Conservation (phyloP, 768 basidiomycete genomes). For the Collybia sp. region DNA sequence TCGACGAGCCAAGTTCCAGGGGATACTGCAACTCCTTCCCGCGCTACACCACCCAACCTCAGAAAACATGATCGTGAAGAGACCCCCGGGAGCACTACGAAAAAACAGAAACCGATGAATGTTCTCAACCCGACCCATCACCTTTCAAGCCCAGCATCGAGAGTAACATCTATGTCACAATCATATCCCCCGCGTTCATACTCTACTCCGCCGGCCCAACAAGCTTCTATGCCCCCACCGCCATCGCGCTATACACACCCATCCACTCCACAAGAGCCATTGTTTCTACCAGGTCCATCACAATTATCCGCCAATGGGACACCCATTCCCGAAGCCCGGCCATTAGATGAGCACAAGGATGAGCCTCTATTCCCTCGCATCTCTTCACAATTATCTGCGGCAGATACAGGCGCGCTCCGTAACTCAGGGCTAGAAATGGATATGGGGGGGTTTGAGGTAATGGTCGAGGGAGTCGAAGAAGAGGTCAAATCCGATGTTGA, state of each 20-base stretch:
- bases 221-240: slow-evolving; percentile 36
- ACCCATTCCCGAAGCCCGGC: slow-evolving; percentile 30
- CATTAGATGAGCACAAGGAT: too few species aligned
- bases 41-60: slow-evolving; percentile 17
- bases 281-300: slow-evolving; percentile 45
- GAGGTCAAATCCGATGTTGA: slow-evolving; percentile 40
- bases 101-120: slow-evolving; percentile 49
- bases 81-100: slow-evolving; percentile 32
- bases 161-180: too few species aligned
- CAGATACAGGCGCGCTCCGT: slow-evolving; percentile 46
- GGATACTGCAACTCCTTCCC: slow-evolving; percentile 19
- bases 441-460: slow-evolving; percentile 51
- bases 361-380: slow-evolving; percentile 33
- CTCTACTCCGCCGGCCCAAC: too few species aligned
- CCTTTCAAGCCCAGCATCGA: slow-evolving; percentile 3
- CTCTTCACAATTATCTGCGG: slow-evolving; percentile 57
- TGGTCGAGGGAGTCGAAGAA: slow-evolving; percentile 57
- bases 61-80: slow-evolving; percentile 44
- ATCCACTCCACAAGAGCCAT: slow-evolving; percentile 3
- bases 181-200: too few species aligned
- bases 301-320: slow-evolving; percentile 55
- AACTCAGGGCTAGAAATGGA: slow-evolving; percentile 66
- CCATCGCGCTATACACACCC: slow-evolving; percentile 7
- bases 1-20: slow-evolving; percentile 66
- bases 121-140: slow-evolving; percentile 26